Conservation (phyloP, 2,329 filamentous ascomycete species). For the Ustilaginoidea virens region DNA sequence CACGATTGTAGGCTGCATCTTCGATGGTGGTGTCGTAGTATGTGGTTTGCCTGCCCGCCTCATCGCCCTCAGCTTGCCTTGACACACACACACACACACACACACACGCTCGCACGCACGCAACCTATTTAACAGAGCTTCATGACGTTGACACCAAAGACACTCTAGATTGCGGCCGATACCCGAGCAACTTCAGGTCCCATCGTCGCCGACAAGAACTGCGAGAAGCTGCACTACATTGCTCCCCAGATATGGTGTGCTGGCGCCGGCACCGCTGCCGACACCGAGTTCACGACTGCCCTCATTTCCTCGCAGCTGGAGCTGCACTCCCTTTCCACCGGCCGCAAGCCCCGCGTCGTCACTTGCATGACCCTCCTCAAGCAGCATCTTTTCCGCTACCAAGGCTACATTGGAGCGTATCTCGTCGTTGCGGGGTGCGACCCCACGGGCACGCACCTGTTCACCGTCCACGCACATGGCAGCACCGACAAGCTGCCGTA, state of each 20-base stretch:
- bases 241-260: conserved; percentile 98
- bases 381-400: conserved; percentile 97
- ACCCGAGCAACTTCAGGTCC: conserved; percentile 93
- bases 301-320: conserved; percentile 98
- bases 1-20: conserved; percentile 96
- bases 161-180: conserved; percentile 86
- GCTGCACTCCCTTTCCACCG: conserved; percentile 89
- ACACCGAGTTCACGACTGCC: conserved; percentile 97
- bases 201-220: conserved; percentile 99
- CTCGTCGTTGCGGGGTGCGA: conserved; percentile 94
- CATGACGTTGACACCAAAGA: no score
- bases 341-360: conserved; percentile 90
- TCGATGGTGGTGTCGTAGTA: conserved; percentile 88
- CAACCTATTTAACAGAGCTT: no score
- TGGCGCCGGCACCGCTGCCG: conserved; percentile 90
- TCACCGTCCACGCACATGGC: conserved; percentile 96
- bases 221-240: conserved; percentile 99
- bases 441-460: conserved; percentile 86
- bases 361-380: conserved; percentile 99
- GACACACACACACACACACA: no score
- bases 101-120: no score
- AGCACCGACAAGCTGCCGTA: conserved; percentile 98
- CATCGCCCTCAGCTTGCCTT: neutral
- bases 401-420: conserved; percentile 95
- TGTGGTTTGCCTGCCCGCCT: conserved; percentile 17